Base-by-base conservation (phyloP, 352 stramenopile genomes). In the Globisporangium recalcitrans region DNA sequence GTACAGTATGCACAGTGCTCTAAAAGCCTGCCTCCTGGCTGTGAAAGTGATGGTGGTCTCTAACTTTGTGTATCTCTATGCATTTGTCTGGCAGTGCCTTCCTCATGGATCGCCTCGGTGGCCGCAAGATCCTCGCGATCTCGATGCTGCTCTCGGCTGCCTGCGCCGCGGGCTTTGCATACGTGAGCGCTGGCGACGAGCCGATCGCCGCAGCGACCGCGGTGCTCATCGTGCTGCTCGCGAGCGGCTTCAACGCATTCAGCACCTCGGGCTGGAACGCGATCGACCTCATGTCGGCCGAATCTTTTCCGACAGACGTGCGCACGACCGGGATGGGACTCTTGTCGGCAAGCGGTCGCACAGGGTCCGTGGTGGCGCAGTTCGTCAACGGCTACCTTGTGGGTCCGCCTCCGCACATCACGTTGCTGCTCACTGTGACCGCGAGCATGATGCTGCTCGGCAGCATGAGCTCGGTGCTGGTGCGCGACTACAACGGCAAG, bases 211-310 rank as follows among this genome's bases (percentile, higher is more conserved):
- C 60, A 2, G 59, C 72, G 1, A 72, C 74, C 9, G 62, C 70
- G 0, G 69, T 77, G 55, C 52, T 63, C 64, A 94, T 97, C 62
- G 83, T 98, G 13, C 16, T 83, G 0, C 75, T 89, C 27, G 86
- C 90, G 13, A 96, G 88, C 63, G 67, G 81, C 16, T 97, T 97
- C 80, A 96, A 98, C 67, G 88, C 87, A 19, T 96, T 96, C 63
- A 93, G 78, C n/a, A 95, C 92, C 26, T 75, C 82, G 0, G 83
- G 82, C 8, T 98, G 93, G 93, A 98, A 98, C 68, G 78, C 90
- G 0, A 93, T 92, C 54, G 93, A 97, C 64, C 79, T 95, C 40
- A 85, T 98, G 74, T 95, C 87, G 22, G 75, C 84, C 38, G 90
- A 98, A 65, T 88, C 91, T 0, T 98, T 97, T 68, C 93, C 93